phyloP scores from a whole-genome alignment of 805 yeast species.

The Suhomyces prunicola region DNA sequence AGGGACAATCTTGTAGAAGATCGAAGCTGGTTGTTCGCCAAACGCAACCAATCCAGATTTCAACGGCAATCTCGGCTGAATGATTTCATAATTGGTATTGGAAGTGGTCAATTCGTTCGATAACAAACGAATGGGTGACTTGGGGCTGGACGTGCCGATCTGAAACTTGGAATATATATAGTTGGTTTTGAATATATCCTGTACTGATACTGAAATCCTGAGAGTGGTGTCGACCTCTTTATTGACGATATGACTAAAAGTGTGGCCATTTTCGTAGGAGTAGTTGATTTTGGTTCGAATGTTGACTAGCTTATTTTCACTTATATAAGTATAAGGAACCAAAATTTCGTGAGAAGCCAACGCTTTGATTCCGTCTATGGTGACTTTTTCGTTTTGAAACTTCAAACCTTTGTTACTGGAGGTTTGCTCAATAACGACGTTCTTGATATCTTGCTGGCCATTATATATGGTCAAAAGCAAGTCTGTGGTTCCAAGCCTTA shows the following conservation, averaged over 20 bases:
- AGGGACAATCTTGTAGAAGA: conserved; percentile 51
- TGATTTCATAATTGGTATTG: conserved; percentile 23
- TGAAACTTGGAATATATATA: conserved; percentile 65
- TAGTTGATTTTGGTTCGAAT: conserved; percentile 21
- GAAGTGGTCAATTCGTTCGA: conserved; percentile 38
- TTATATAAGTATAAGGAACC: conserved; percentile 14
- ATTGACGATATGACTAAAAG: conserved; percentile 19
- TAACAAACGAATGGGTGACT: conserved; percentile 52
- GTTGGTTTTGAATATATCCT: conserved; percentile 64
- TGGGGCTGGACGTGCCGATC: conserved; percentile 53
- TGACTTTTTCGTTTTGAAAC: not conserved
- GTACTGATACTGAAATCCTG: conserved; percentile 71
- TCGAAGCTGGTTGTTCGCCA: conserved; percentile 68
- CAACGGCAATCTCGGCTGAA: conserved; percentile 18
- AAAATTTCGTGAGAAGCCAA: not conserved
- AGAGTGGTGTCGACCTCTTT: conserved; percentile 51
- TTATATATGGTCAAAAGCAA: conserved; percentile 24
- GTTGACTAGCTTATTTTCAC: conserved; percentile 25
- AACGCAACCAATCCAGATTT: conserved; percentile 44
- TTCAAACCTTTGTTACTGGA: conserved; percentile 18
- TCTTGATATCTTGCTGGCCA: conserved; percentile 29
- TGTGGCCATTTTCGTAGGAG: conserved; percentile 14
- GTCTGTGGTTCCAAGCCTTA: conserved; percentile 28
- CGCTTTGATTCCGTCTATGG: not conserved
- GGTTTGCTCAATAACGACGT: conserved; percentile 17